A percentile compares a stretch with the other conserved stretches of the same genome.
These are phyloP conservation scores for Eucalyptus virginea DNA, from an alignment of 345 rosid genomes.

Conservation along the genomic window DNA sequence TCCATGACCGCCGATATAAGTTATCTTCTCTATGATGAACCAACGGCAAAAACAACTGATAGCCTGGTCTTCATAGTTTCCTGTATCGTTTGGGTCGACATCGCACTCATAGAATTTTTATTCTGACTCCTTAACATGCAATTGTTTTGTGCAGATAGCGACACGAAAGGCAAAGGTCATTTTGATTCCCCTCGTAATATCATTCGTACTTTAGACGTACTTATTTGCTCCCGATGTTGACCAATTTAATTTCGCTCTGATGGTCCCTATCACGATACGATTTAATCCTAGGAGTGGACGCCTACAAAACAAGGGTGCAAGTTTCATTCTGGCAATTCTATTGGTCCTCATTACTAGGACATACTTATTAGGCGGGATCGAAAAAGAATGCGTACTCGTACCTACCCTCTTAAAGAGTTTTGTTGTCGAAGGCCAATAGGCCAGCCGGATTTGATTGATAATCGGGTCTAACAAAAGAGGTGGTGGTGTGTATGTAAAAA, in stretches of 20 bases:
- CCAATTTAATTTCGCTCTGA: background rate
- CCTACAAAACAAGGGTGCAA: background rate
- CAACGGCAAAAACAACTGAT: background rate
- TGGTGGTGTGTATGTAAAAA: background rate
- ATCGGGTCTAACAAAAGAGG: background rate
- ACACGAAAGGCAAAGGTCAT: background rate
- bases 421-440: background rate
- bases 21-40: background rate
- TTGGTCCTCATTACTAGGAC: background rate
- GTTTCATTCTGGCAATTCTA: background rate
- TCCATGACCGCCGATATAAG: background rate
- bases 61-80: background rate
- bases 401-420: background rate
- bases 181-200: background rate
- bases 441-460: background rate
- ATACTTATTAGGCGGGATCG: background rate
- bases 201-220: background rate
- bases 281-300: background rate
- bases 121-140: background rate
- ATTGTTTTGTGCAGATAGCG: background rate
- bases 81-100: background rate
- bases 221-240: background rate
- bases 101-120: background rate
- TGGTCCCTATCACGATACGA: background rate
- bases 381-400: background rate